A percentile compares a stretch with the other conserved stretches of the same genome.
These are phyloP conservation scores for Cordyceps farinosa DNA, from an alignment of 2,329 filamentous ascomycete genomes.

Conservation along the genomic window DNA sequence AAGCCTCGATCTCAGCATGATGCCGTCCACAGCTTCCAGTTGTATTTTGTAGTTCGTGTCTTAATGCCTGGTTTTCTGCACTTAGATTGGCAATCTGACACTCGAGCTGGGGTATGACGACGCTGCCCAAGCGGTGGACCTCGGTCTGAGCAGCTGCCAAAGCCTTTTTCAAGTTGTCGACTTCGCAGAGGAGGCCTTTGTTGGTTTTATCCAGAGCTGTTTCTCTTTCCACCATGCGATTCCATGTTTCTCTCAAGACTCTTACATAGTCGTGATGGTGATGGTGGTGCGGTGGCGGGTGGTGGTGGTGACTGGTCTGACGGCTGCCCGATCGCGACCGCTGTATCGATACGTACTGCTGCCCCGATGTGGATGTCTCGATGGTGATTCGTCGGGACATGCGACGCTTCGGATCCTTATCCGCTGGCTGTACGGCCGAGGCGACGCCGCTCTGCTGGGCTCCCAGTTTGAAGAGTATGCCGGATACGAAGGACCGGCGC, in stretches of 20 bases:
- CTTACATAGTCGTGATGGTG: constrained; percentile 34
- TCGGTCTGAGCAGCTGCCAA: constrained; percentile 36
- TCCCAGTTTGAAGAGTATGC: constrained; percentile 18
- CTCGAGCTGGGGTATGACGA: constrained; percentile 36
- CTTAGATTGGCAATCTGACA: constrained; percentile 35
- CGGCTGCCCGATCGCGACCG: constrained; percentile 35
- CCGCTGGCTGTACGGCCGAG: constrained; percentile 10
- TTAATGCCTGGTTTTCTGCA: constrained; percentile 39
- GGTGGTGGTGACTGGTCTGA: constrained; percentile 23
- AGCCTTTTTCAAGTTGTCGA: constrained; percentile 33
- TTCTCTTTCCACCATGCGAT: constrained; percentile 35
- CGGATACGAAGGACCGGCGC: constrained; percentile 12
- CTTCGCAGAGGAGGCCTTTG: constrained; percentile 31
- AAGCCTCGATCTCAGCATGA: constrained; percentile 31
- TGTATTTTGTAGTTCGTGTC: constrained; percentile 34
- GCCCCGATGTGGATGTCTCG: constrained; percentile 34
- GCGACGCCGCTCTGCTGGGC: constrained; percentile 18
- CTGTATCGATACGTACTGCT: constrained; percentile 39
- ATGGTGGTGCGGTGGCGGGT: constrained; percentile 28
- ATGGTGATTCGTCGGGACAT: constrained; percentile 38
- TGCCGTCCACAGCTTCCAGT: constrained; percentile 31
- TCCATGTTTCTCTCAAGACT: constrained; percentile 37
- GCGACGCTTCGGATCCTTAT: constrained; percentile 12
- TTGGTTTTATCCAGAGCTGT: constrained; percentile 34
- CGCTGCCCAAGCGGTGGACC: constrained; percentile 30